Evolutionary conservation across 208 protist genomes (phyloP).

Genomic region (Lotmaria passim): DNA sequence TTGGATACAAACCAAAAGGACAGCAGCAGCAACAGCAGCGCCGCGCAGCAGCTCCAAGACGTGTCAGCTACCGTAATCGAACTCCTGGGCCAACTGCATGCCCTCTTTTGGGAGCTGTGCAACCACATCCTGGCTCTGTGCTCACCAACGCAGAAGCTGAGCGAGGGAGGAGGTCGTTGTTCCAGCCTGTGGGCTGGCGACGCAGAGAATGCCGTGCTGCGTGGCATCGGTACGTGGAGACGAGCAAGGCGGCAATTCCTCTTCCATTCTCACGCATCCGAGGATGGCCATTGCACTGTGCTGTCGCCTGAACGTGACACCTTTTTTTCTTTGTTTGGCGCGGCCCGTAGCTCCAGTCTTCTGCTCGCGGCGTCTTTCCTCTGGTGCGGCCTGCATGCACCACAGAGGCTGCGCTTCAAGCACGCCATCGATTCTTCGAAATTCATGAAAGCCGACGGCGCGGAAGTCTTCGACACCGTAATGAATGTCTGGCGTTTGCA

Average conservation of each 20-base stretch:
- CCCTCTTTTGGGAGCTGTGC: not conserved
- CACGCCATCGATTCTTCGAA: too few species aligned
- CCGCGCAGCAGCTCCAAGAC: too few species aligned
- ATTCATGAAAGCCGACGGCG: too few species aligned
- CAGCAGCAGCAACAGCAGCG: too few species aligned
- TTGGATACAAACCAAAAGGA: too few species aligned
- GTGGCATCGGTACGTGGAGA: not conserved
- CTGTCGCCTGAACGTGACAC: not conserved
- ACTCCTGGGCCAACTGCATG: not conserved
- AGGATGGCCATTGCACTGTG: not conserved
- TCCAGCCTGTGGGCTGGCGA: not conserved
- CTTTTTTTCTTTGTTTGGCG: not conserved
- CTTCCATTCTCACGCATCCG: not conserved
- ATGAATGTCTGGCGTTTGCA: conserved; percentile 9
- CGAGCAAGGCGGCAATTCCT: not conserved
- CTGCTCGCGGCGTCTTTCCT: not conserved
- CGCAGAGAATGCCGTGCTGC: not conserved
- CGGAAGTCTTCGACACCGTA: too few species aligned
- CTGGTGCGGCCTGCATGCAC: not conserved
- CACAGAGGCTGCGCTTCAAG: too few species aligned
- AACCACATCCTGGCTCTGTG: not conserved
- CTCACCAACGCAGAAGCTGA: not conserved
- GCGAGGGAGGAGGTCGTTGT: not conserved
- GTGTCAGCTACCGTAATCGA: too few species aligned
- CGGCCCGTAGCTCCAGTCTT: not conserved